Evolutionary conservation across 768 basidiomycete species (phyloP), one percentile per base, ranked within the genome.

Genomic region (Terana coerulea): DNA sequence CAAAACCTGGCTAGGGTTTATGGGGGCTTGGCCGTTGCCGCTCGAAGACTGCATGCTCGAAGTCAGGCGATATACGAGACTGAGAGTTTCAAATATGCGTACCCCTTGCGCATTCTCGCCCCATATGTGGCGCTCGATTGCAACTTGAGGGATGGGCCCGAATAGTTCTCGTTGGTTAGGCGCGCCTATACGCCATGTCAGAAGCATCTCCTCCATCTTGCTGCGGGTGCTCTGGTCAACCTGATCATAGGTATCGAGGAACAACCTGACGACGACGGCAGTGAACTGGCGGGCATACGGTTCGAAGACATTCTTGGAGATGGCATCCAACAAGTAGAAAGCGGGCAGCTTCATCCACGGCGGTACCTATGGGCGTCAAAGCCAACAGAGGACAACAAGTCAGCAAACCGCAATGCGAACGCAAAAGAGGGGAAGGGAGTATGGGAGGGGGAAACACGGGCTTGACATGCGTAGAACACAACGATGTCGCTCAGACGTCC

Each of bases 181-280:
- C 12, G 88, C 85, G 14, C 91, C 93, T 21, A 83, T 87, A 34
- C 94, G 79, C 97, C 97, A 99, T 5, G 97, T 95, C 25, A 90
- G 69, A 12, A 98, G 80, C 85, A 99, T 93, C 69, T 99, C 97
- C 65, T 95, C 92, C 91, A 99, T 95, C 69, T 98, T 98, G 66
- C 83, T 81, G 54, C 88, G 84, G 22, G 91, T 95, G 35, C 69
- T 70, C 45, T 83, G 82, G 64, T 97, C 94, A 58, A 97, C 95
- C 60, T 83, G 78, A 40, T 80, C 76, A 69, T 98, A 98, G 25
- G 94, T 86, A 57, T 90, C 83, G 58, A 97, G 74, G 72, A 94
- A 98, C 15, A 95, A 71, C 19, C 83, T 78, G 51, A 88, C 86
- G 55, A 95, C 88, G 64, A 93, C 80, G 9, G 83, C 77, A 10